Base-by-base conservation (phyloP, 2,329 filamentous ascomycete species). In the Dendrostoma leiphaemia region DNA sequence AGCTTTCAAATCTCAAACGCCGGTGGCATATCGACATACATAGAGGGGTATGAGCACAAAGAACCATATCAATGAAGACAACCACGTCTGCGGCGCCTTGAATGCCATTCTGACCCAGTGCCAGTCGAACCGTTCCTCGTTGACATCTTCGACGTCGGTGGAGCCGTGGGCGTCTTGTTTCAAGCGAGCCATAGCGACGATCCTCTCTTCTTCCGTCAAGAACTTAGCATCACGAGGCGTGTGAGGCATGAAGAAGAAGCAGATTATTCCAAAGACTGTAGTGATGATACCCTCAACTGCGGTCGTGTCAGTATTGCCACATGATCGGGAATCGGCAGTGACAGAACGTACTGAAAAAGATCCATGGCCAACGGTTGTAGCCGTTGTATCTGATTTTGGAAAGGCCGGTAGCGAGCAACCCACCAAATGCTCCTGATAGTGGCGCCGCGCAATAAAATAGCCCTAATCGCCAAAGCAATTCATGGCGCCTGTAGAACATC, bases 391-490 rank as follows among this genome's bases (percentile, higher is more conserved):
- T 17, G 80, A 68, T 28, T 75, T 79, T 54, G 74, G 70, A 82
- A 51, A 86, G 83, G 0, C 75, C 83, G 2, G 80, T 79, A 0
- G 83, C 83, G 5, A 86, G 71, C 6, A 86, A 71, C 4, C 83
- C 82, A 63, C 82, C 83, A 61, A 87, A 86, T 0, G 81, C 86
- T 0, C 86, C 86, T 0, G 85, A 84, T 0, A 90, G 71, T 0
- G 87, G 85, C 1, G 86, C 86, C 0, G 85, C 85, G 3, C 83
- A 86, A 71, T 89, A 89, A 72, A 89, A 88, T 38, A 86, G 83
- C 81, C 57, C 64, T 49, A 47, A 60, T 13, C 57, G 58, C 50
- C 45, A 62, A n/a, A 60, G 54, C 56, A 60, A 74, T 62, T 80
- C 82, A 61, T 89, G 89, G 81, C 85, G 88, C 60, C 83, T 86